A percentile compares a stretch with the other conserved stretches of the same genome.
phyloP scores from a whole-genome alignment of 2,329 filamentous ascomycete genomes.

The Scytalidium sp. region DNA sequence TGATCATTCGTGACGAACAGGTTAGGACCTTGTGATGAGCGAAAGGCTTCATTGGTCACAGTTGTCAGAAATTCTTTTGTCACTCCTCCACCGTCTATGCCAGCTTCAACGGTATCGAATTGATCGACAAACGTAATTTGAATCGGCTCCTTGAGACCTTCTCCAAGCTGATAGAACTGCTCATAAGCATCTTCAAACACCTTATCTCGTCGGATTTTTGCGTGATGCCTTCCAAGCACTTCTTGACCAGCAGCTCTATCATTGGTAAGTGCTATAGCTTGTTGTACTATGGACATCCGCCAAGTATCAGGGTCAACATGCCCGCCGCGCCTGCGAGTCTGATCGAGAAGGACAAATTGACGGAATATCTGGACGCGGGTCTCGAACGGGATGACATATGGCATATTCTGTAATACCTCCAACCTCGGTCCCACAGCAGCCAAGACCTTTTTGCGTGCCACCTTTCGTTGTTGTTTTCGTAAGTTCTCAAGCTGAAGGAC shows the following conservation, averaged over 20 bases:
- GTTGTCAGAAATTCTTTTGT: conserved; percentile 96
- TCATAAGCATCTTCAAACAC: conserved; percentile 85
- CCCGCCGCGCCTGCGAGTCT: conserved; percentile 69
- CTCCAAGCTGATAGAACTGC: conserved; percentile 77
- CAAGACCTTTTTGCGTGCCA: conserved; percentile 66
- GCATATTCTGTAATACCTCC: conserved; percentile 92
- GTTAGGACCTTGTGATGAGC: conserved; percentile 49
- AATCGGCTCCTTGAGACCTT: conserved; percentile 88
- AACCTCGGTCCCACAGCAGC: conserved; percentile 81
- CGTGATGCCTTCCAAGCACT: conserved; percentile 62
- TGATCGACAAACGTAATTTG: conserved; percentile 95
- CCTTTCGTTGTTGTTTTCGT: conserved; percentile 61
- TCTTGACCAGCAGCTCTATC: conserved; percentile 25
- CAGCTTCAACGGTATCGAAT: conserved; percentile 82
- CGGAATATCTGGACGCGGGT: conserved; percentile 90
- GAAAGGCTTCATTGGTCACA: conserved; percentile 82
- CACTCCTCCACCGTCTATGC: conserved; percentile 94
- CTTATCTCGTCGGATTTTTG: conserved; percentile 72
- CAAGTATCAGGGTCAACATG: conserved; percentile 71
- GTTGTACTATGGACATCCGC: conserved; percentile 58
- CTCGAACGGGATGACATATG: conserved; percentile 92
- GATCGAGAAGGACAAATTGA: conserved; percentile 85
- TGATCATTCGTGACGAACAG: conserved; percentile 84
- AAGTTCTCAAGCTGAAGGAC: conserved; percentile 60
- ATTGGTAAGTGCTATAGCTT: conserved; percentile 19